Base-by-base conservation (phyloP, 73 alveolate species). In the Paramecium caudatum region DNA sequence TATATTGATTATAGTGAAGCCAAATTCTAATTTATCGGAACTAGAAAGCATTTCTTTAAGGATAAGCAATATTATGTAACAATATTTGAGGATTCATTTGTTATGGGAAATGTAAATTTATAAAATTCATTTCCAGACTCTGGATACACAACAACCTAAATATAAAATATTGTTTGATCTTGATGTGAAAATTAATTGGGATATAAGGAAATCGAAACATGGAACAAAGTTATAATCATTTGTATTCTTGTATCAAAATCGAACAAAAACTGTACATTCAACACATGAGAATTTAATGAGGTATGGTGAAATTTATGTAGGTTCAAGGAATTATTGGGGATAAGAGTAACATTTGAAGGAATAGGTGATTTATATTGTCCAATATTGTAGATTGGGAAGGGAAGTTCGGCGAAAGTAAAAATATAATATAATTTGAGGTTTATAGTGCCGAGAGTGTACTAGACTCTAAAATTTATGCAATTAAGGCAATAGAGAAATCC, bases 401-500 rank as follows among this genome's bases (percentile, higher is more conserved):
- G 88, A 0, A 41, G 69, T 74, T 74, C 88, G 9, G 62, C 88
- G 1, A 74, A 74, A 45, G 88, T 55, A 55, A 55, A n/a, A 0
- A 3, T 55, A 9, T 4, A 55, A 55, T 12, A 27, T 10, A 6
- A 21, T 21, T 55, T 21, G 12, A 55, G 80, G 80, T 74, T 2
- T 74, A 41, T 13, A 74, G 68, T 37, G 88, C 88, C 55, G 6
- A 19, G 43, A 74, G 32, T 74, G 4, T 21, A 9, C 19, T 74
- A 15, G 34, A 74, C 32, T 21, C 7, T 19, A 37, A 74, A 7
- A 37, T 27, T 2, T 74, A 37, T 74, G 88, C 88, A 0, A 45
- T 74, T 4, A 74, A 74, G n/a, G 88, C 88, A 6, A 74, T 74
- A 16, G 88, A 74, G 68, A 74, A 74, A 27, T 19, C 69, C 9